Percentiles rank a stretch among this genome's conserved stretches.
These are phyloP conservation scores for Suhomyces chickasaworum DNA, from an alignment of 1,139 yeast species.

Conservation along the genomic window DNA sequence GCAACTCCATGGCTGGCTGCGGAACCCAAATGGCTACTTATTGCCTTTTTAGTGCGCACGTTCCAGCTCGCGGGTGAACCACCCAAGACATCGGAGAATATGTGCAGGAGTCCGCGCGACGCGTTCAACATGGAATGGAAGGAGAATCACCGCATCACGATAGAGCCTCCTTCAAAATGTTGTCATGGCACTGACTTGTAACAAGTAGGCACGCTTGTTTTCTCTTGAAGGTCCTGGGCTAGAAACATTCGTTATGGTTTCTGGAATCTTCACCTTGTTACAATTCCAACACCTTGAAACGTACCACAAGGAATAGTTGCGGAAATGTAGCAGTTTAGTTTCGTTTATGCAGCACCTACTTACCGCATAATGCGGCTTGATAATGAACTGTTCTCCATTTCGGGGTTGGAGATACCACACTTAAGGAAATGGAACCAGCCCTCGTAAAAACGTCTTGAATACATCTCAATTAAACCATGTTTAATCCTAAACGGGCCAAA, in stretches of 20 bases:
- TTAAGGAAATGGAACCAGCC: no score
- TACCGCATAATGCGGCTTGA: not conserved
- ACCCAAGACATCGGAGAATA: not conserved
- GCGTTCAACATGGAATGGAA: not conserved
- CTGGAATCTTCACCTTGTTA: not conserved
- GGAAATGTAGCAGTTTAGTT: not conserved
- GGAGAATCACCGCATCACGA: not conserved
- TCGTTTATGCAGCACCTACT: not conserved
- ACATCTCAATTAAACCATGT: not conserved
- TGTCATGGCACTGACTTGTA: not conserved
- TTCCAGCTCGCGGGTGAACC: not conserved
- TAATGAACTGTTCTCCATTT: no score
- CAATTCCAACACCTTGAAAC: not conserved
- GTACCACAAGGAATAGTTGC: not conserved
- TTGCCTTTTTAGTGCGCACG: not conserved
- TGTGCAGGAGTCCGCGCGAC: not conserved
- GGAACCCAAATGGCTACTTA: not conserved
- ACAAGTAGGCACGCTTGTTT: not conserved
- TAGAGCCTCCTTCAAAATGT: not conserved
- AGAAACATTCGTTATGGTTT: not conserved
- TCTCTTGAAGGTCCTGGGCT: not conserved
- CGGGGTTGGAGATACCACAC: no score
- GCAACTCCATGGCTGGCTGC: constrained; percentile 5
- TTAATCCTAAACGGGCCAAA: not conserved
- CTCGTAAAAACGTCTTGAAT: no score